Base-by-base conservation (phyloP, 2,329 filamentous ascomycete genomes). In the Annulohypoxylon truncatum region DNA sequence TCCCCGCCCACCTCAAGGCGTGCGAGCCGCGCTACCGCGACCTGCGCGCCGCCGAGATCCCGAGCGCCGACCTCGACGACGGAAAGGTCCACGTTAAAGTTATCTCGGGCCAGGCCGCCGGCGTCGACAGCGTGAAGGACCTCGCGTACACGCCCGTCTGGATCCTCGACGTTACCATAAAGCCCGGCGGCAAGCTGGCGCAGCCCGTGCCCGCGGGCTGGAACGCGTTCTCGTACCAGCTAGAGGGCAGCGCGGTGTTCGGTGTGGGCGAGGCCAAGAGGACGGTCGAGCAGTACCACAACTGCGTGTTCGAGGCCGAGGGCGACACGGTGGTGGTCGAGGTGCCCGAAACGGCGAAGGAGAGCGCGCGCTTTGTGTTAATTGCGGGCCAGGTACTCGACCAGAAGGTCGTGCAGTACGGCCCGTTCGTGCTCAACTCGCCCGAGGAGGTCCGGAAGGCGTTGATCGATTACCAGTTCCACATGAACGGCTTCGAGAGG, bases 91-190 rank as follows among this genome's bases (percentile, higher is more conserved):
- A 84, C 40, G 85, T 98, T 71, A 97, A 97, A 81, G 92, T 98
- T 71, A 98, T 98, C 72, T 94, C 90, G 0, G 96, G 95, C 18
- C 89, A 91, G 77, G 90, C 89, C 58, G 90, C 94, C 74, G 94
- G 93, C 46, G 87, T 96, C 55, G 94, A 97, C 76, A 93, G 90
- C 12, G 87, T 97, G 56, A 89, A 95, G 77, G 94, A 98, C 75
- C 83, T 98, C 46, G 94, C 95, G 12, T 97, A 98, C 80, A 98
- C 95, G 1, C 96, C 96, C 0, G 94, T 98, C n/a, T 98, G 95
- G 95, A 85, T 97, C 67, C 84, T 98, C 46, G 95, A 98, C 77
- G 83, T 97, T 54, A 89, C 87, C 18, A 87, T 98, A 56, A 82
- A 88, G 73, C 94, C 94, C 0, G 95, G 95, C 56, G 94, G 92